Percentiles rank a stretch among this genome's conserved stretches.
phyloP scores from a whole-genome alignment of 805 yeast genomes.

The Dipodascus albidus region DNA sequence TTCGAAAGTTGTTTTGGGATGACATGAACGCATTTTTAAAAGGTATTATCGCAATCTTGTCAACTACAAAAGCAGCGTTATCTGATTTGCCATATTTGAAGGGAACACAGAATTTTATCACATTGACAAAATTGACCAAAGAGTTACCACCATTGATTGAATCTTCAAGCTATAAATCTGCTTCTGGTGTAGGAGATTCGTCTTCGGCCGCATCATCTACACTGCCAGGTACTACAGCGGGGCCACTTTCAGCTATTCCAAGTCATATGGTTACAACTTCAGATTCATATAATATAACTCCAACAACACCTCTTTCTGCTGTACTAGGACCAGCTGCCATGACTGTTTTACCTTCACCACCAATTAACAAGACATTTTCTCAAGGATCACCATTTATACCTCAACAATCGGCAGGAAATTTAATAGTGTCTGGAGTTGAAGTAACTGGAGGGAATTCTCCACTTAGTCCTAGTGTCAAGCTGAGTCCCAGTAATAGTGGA shows the following conservation, averaged over 20 bases:
- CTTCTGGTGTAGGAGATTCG: constrained; percentile 6
- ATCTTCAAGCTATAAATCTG: constrained; percentile 37
- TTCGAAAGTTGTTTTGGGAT: constrained; percentile 67
- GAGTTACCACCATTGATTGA: constrained; percentile 85
- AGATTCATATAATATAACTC: constrained; percentile 9
- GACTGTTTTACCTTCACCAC: constrained; percentile 16
- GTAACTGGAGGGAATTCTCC: background rate
- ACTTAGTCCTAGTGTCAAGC: background rate
- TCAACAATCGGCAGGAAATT: background rate
- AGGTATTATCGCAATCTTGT: constrained; percentile 72
- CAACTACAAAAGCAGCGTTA: constrained; percentile 73
- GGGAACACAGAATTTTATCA: constrained; percentile 70
- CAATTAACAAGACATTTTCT: constrained; percentile 10
- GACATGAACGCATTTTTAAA: constrained; percentile 73
- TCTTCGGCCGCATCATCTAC: constrained; percentile 5
- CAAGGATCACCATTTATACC: background rate
- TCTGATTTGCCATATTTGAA: constrained; percentile 68
- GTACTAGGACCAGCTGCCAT: constrained; percentile 31
- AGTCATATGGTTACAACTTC: constrained; percentile 9
- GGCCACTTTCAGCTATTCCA: constrained; percentile 2
- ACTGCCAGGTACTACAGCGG: constrained; percentile 1
- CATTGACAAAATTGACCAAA: constrained; percentile 77
- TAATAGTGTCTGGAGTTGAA: background rate
- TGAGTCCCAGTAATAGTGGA: background rate
- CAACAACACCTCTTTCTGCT: constrained; percentile 30